Evolutionary conservation across 768 basidiomycete genomes (phyloP), one percentile per base, ranked within the genome.

Genomic region (Ramaria sp.): DNA sequence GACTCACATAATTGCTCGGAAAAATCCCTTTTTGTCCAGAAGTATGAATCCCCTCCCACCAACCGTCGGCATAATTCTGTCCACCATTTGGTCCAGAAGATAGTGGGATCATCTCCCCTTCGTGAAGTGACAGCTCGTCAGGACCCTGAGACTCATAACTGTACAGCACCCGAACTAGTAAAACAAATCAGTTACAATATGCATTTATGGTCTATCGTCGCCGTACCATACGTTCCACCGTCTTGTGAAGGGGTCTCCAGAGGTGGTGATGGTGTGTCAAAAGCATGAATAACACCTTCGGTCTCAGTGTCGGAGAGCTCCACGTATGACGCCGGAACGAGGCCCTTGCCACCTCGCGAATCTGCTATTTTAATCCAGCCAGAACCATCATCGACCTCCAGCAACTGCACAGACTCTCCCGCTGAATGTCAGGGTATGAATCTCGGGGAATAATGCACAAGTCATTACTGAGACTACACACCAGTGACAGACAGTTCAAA

Each of bases 291-390:
- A n/a, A 13, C 57, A 24, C 65, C 62, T 52, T 62, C 65, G 13
- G 32, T 13, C 3, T 32, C 30, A 10, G 30, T 10, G 48, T 69
- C 68, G 47, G 65, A 65, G 22, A 68, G 58, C 59, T 78, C 73
- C 50, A 89, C 65, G 71, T 91, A 91, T 22, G 86, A 81, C n/a
- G 85, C 85, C n/a, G 89, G 89, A 10, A 90, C 81, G 38, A 91
- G 77, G 8, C 88, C 88, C 60, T 77, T 77, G 53, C 73, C 73
- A 56, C 81, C 79, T n/a, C 66, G 65, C 37, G 67, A 62, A 61
- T 85, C 76, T 22, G 68, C 65, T 8, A 90, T 85, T 64, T 91
- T 91, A 10, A 85, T 78, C 89, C 88, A 91, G 2, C 88, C 88
- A 15, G 86, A 88, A 10, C 87, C 88, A 60, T 90, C 89, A 57